Base-by-base conservation (phyloP, 2,329 filamentous ascomycete species). In the Sporothrix humicola region DNA sequence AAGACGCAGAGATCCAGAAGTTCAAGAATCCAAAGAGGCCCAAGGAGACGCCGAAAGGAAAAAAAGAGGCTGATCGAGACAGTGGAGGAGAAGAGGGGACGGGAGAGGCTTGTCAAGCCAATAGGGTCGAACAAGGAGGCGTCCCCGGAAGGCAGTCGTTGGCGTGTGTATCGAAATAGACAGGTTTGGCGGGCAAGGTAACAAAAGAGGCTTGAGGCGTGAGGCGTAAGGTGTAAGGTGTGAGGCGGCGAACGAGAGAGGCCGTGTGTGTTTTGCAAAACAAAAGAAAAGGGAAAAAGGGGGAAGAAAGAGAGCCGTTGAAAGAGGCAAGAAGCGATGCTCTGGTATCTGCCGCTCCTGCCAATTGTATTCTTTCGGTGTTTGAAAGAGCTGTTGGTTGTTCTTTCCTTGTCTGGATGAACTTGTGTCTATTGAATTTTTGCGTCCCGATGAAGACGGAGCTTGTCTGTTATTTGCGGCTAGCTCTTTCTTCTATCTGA, bases 121-220 rank as follows among this genome's bases (percentile, higher is more conserved):
- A 44, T 44, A 31, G 20, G 44, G 54, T 61, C 15, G 56, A 31
- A 63, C 17, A 61, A 58, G 68, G 68, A 70, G 52, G 31, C 52
- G n/a, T 58, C 68, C 50, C 50, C 50, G 31, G 68, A 48, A 26
- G 42, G 31, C 31, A 37, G 31, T 37, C 31, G 31, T 37, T 37
- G 31, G 31, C 31, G 31, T 37, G 31, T 23, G 68, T 44, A 52
- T 26, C n/a, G 26, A 44, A 37, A n/a, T 9, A 56, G 68, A 70
- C 9, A 58, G 50, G 31, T 23, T 15, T 48, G 61, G 17, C 17
- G 31, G 50, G 58, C 26, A 70, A 37, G 50, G 37, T 9, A 15
- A 52, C 31, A 37, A 63, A 61, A 13, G 26, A 66, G 63, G 63
- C 63, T n/a, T 37, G 31, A 37, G 31, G 4, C 31, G 1, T 26